Conservation (phyloP, 1,284 basidiomycete species). For the Mycosarcoma maydis region DNA sequence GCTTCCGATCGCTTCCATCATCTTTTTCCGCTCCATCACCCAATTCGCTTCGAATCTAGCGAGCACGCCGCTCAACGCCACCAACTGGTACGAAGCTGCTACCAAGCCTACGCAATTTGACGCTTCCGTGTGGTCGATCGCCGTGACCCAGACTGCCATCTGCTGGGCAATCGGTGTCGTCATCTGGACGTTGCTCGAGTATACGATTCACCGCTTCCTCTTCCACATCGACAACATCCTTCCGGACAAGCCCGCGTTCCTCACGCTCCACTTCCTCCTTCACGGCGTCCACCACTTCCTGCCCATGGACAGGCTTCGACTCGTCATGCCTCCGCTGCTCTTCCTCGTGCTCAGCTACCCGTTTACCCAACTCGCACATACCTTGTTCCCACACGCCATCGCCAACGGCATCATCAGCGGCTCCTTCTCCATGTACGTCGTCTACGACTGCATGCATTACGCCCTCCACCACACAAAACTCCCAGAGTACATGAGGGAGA, state of each 20-base stretch:
- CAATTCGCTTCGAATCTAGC: conserved; percentile 73
- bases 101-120: conserved; percentile 68
- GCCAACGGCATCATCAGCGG: conserved; percentile 95
- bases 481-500: conserved; percentile 84
- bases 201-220: conserved; percentile 92
- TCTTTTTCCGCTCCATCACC: conserved; percentile 80
- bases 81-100: conserved; percentile 68
- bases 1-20: conserved; percentile 84
- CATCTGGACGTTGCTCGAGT: conserved; percentile 95
- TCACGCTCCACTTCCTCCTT: conserved; percentile 89
- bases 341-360: conserved; percentile 84
- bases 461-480: conserved; percentile 70
- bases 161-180: conserved; percentile 83
- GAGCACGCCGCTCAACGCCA: conserved; percentile 25
- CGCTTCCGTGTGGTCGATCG: conserved; percentile 29
- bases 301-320: conserved; percentile 84
- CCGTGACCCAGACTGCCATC: conserved; percentile 69
- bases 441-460: conserved; percentile 67
- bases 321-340: conserved; percentile 95
- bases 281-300: conserved; percentile 98
- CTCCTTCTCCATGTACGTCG: conserved; percentile 87
- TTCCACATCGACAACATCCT: conserved; percentile 95
- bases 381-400: conserved; percentile 80
- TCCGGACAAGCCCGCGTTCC: conserved; percentile 82
- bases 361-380: conserved; percentile 86